Conservation (phyloP, 2,329 filamentous ascomycete species). For the Paraconiothyrium brasiliense region DNA sequence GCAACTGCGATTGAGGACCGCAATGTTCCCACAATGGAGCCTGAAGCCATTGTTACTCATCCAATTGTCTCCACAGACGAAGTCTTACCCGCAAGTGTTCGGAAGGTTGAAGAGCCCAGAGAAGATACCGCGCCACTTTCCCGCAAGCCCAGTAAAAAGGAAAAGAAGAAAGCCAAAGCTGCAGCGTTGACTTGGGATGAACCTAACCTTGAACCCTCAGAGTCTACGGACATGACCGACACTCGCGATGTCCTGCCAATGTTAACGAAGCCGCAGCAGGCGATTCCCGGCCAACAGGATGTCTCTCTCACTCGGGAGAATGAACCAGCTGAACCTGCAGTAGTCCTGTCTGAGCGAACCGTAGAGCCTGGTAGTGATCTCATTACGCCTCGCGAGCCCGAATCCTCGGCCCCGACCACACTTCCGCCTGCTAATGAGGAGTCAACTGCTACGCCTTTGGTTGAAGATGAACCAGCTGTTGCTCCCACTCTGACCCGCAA, state of each 20-base stretch:
- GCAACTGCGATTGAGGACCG: neutral
- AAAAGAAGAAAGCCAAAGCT: slow-evolving; percentile 51
- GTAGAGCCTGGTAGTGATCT: slow-evolving; percentile 5
- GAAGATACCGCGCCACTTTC: slow-evolving; percentile 19
- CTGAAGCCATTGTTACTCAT: neutral
- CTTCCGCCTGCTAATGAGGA: neutral
- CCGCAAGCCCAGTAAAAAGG: slow-evolving; percentile 52
- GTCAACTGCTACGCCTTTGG: slow-evolving; percentile 4
- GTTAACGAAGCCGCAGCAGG: neutral
- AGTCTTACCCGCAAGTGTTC: neutral
- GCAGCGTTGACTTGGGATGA: slow-evolving; percentile 16
- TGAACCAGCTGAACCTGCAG: neutral
- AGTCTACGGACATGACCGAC: neutral
- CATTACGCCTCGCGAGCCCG: slow-evolving; percentile 5
- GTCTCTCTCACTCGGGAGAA: neutral
- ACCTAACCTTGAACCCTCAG: neutral
- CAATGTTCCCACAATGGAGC: neutral
- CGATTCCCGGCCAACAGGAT: neutral
- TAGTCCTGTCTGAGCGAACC: neutral
- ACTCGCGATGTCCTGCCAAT: neutral
- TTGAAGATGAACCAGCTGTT: slow-evolving; percentile 20
- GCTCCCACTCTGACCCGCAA: slow-evolving; percentile 29
- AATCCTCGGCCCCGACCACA: slow-evolving; percentile 20
- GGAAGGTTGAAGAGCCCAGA: neutral
- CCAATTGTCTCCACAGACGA: neutral